Base-by-base conservation (phyloP, 257 asterid species). In the Phtheirospermum japonicum region DNA sequence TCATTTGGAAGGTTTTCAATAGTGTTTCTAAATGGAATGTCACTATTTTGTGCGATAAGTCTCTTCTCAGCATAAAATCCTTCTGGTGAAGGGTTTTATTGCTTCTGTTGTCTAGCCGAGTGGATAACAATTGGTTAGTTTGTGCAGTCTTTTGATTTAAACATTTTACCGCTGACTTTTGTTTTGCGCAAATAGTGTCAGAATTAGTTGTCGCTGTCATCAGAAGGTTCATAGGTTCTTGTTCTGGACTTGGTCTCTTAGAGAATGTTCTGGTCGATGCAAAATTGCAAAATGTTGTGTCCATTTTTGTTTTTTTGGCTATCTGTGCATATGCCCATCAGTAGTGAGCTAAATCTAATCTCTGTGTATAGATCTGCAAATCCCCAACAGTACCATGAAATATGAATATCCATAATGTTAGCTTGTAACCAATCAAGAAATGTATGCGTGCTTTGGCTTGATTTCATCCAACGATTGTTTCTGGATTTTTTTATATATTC, bases 361-460 rank as follows among this genome's bases (percentile, higher is more conserved):
- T n/a, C 32, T 16, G 18, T 32, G 49, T 16, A 57, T 57, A 36
- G 14, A 62, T 68, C 39, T 50, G 74, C 40, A 33, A 58, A 57
- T 48, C 40, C 14, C 52, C 62, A 56, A 57, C 64, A 40, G 5
- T 54, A 12, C 18, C 40, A 32, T 63, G 50, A 37, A 26, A n/a
- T 55, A 37, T 56, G 31, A 48, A 17, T 19, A 56, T 28, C 4
- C 52, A 7, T 59, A 28, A 53, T 56, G 40, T 48, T 30, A 57
- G 20, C 17, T 48, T 45, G 31, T 63, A 40, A 28, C 20, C 57
- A 57, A 56, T 30, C 43, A 30, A 52, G 12, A 59, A 14, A 61
- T 18, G 16, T 45, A 53, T 11, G 43, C 62, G 37, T 36, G 57
- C 28, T 46, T 57, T 34, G 12, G 53, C 53, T 52, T 64, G 34